Percentiles rank a stretch among this genome's conserved stretches.
Conservation (phyloP, 1,284 basidiomycete genomes). For the Sporisorium graminicola region DNA sequence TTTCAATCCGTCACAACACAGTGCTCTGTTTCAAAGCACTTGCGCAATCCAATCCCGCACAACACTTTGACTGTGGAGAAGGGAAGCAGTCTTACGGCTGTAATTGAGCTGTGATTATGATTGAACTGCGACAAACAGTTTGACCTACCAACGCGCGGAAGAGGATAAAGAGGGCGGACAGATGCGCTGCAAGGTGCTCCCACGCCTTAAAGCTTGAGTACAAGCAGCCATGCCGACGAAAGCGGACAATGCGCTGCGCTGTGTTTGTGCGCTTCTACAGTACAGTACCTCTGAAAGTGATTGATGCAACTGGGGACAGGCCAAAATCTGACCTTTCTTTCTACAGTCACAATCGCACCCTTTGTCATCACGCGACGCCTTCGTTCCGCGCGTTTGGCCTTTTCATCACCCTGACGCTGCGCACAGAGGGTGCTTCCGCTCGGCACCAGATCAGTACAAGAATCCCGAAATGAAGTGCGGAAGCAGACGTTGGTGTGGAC, state of each 20-base stretch:
- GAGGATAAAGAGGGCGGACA: neutral
- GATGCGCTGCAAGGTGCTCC: neutral
- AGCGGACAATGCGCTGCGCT: neutral
- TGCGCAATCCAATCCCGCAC: no score
- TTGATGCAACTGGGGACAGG: neutral
- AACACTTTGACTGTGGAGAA: neutral
- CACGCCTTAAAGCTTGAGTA: neutral
- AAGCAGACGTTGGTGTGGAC: neutral
- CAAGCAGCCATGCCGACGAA: neutral
- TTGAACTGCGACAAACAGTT: neutral
- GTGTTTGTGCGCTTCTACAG: no score
- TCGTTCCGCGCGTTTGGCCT: neutral
- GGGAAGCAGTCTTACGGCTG: neutral
- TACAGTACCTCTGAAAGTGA: no score
- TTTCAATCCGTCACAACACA: no score
- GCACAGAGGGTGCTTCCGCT: neutral
- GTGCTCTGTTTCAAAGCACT: neutral
- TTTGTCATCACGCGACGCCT: constrained; percentile 49
- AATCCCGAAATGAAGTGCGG: neutral
- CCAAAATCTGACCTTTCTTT: neutral
- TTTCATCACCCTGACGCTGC: neutral
- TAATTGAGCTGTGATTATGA: neutral
- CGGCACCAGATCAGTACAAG: neutral
- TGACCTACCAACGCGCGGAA: neutral
- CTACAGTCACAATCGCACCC: constrained; percentile 7